Percentiles rank a stretch among this genome's conserved stretches.
Conservation (phyloP, 1,284 basidiomycete species). For the Ustilago cynodontis region DNA sequence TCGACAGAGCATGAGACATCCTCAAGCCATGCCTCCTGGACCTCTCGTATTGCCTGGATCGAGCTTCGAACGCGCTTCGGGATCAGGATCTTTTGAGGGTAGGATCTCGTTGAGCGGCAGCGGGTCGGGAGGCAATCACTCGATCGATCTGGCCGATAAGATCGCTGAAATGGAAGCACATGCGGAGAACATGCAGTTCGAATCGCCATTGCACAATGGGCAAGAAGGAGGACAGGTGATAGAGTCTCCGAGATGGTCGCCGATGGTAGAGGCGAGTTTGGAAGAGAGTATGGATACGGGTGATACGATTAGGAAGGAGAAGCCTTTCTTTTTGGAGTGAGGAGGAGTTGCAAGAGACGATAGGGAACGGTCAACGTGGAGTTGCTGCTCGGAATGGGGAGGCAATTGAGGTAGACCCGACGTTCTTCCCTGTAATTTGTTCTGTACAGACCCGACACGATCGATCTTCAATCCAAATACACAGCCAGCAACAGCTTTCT, state of each 20-base stretch:
- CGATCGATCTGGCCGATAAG: conserved; percentile 52
- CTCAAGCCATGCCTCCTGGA: conserved; percentile 23
- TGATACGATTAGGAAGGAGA: conserved; percentile 17
- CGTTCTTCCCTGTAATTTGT: neutral
- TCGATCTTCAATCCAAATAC: neutral
- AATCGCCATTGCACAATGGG: conserved; percentile 26
- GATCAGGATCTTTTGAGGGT: conserved; percentile 37
- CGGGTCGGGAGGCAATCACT: conserved; percentile 32
- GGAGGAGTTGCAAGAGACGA: neutral
- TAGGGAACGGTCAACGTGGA: neutral
- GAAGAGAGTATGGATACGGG: conserved; percentile 29
- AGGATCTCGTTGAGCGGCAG: conserved; percentile 33
- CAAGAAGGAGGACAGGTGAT: conserved; percentile 5
- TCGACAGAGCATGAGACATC: conserved; percentile 50
- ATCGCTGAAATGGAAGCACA: conserved; percentile 60
- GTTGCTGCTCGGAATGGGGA: neutral
- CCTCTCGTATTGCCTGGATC: conserved; percentile 23
- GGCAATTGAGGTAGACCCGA: neutral
- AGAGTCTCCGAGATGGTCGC: conserved; percentile 26
- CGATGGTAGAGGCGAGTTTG: conserved; percentile 21
- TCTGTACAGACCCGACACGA: neutral
- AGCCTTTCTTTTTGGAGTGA: conserved; percentile 15
- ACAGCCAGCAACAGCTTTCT: neutral
- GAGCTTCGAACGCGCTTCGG: conserved; percentile 24
- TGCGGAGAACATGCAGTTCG: conserved; percentile 50